These are phyloP conservation scores for Dicorynia guianensis DNA, from an alignment of 306 rosid species.

Conservation along the genomic window DNA sequence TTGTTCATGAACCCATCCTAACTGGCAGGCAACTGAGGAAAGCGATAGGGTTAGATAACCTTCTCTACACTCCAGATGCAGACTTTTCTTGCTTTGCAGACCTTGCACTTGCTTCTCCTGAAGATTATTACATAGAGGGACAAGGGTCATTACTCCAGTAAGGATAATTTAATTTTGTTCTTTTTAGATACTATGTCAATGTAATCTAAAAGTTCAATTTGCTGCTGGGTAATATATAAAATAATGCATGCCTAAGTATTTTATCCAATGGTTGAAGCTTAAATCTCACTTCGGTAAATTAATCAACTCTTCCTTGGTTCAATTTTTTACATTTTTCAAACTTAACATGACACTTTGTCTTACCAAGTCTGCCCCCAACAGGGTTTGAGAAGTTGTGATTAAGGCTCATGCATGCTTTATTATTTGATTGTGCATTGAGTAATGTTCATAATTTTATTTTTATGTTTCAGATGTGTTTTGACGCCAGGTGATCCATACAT, in stretches of 20 bases:
- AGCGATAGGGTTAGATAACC: conserved; percentile 93
- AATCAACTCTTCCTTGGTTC: not conserved
- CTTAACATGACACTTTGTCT: not conserved
- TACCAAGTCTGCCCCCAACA: not conserved
- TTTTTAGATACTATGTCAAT: not conserved
- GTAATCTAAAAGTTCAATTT: not conserved
- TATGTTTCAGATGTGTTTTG: conserved; percentile 80
- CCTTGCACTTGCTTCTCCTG: conserved; percentile 92
- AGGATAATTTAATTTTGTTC: conserved; percentile 33
- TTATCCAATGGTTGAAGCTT: conserved; percentile 17
- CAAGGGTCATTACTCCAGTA: conserved; percentile 99
- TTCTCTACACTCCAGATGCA: conserved; percentile 97
- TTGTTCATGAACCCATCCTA: conserved; percentile 48
- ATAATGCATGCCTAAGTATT: conserved; percentile 14
- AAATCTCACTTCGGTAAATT: conserved; percentile 2
- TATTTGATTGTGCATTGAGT: conserved; percentile 31
- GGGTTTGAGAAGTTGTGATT: not conserved
- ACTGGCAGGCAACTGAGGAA: conserved; percentile 69
- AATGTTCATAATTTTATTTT: conserved; percentile 32
- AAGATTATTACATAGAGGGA: conserved; percentile 91
- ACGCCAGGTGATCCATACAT: conserved; percentile 99
- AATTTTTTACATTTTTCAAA: too few species aligned
- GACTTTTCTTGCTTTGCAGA: conserved; percentile 99
- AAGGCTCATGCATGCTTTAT: conserved; percentile 7
- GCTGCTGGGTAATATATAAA: not conserved